Conservation (phyloP, 2,329 filamentous ascomycete genomes). For the Tolypocladium cylindrosporum region DNA sequence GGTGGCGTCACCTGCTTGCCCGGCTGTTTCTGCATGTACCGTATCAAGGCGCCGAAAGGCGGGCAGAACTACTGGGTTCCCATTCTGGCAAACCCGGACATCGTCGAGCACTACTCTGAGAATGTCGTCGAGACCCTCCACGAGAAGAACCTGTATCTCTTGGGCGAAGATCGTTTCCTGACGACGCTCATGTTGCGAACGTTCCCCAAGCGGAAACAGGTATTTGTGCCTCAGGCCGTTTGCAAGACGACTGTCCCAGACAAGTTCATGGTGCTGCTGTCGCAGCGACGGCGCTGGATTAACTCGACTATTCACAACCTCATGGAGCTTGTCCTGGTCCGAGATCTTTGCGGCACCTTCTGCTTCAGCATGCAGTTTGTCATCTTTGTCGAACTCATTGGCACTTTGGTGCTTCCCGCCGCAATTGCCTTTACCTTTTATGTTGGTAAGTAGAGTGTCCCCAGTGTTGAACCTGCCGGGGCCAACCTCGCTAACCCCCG, state of each 20-base stretch:
- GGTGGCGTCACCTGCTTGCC: slow-evolving; percentile 98
- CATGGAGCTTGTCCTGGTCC: slow-evolving; percentile 92
- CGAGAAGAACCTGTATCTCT: slow-evolving; percentile 87
- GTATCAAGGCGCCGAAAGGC: slow-evolving; percentile 97
- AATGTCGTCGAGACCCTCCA: slow-evolving; percentile 98
- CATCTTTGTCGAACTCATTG: slow-evolving; percentile 88
- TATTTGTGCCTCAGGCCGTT: slow-evolving; percentile 95
- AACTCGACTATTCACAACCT: slow-evolving; percentile 98
- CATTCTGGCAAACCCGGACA: slow-evolving; percentile 94
- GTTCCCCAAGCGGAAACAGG: slow-evolving; percentile 97
- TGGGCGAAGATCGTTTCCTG: slow-evolving; percentile 90
- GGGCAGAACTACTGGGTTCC: slow-evolving; percentile 99
- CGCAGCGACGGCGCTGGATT: slow-evolving; percentile 95
- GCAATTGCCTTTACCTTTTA: slow-evolving; percentile 97
- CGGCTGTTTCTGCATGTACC: slow-evolving; percentile 99
- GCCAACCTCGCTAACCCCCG: slow-evolving; percentile 3
- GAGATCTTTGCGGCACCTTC: slow-evolving; percentile 95
- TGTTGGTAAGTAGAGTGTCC: slow-evolving; percentile 55
- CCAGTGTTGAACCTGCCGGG: not conserved
- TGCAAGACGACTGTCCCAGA: slow-evolving; percentile 98
- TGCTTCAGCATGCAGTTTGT: slow-evolving; percentile 99
- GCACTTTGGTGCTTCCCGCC: slow-evolving; percentile 87
- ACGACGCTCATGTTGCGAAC: slow-evolving; percentile 97
- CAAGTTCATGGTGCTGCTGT: slow-evolving; percentile 81
- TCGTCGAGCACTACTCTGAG: slow-evolving; percentile 98